phyloP scores from a whole-genome alignment of 2,329 filamentous ascomycete species.

The Fusarium coicis region DNA sequence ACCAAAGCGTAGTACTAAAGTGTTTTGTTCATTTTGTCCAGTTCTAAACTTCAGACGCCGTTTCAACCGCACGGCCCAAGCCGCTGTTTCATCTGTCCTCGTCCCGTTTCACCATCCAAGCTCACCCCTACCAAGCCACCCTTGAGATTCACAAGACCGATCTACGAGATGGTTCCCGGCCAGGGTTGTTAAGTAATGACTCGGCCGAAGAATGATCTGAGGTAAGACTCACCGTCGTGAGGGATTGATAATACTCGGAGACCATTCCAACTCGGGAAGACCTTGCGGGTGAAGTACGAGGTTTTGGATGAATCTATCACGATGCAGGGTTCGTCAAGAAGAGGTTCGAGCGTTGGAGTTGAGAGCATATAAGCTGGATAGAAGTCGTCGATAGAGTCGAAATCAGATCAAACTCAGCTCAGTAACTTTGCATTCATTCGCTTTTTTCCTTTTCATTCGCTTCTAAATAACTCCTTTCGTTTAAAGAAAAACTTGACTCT shows the following conservation, averaged over 20 bases:
- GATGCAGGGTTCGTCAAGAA: not conserved
- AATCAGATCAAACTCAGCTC: slow-evolving; percentile 25
- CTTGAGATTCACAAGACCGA: slow-evolving; percentile 1
- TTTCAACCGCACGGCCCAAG: slow-evolving; percentile 23
- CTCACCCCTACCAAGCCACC: not conserved
- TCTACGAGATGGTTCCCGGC: not conserved
- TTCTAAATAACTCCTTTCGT: slow-evolving; percentile 14
- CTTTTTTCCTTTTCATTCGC: slow-evolving; percentile 4
- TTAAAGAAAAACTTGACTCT: not conserved
- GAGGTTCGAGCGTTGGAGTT: slow-evolving; percentile 22
- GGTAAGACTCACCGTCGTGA: slow-evolving; percentile 15
- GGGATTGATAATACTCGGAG: slow-evolving; percentile 21
- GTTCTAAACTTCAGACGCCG: not conserved
- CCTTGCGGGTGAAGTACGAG: slow-evolving; percentile 19
- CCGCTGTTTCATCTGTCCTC: slow-evolving; percentile 24
- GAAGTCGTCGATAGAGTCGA: not conserved
- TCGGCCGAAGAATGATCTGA: not conserved
- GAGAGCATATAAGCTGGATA: slow-evolving; percentile 14
- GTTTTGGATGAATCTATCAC: slow-evolving; percentile 10
- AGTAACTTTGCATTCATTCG: slow-evolving; percentile 21
- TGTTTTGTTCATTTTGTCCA: not conserved
- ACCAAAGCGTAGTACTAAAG: not conserved
- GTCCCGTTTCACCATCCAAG: slow-evolving; percentile 31
- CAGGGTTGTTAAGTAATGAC: not conserved
- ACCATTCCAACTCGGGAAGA: slow-evolving; percentile 28